Base-by-base conservation (phyloP, 352 stramenopile genomes). In the Halophytophthora polymorphica region DNA sequence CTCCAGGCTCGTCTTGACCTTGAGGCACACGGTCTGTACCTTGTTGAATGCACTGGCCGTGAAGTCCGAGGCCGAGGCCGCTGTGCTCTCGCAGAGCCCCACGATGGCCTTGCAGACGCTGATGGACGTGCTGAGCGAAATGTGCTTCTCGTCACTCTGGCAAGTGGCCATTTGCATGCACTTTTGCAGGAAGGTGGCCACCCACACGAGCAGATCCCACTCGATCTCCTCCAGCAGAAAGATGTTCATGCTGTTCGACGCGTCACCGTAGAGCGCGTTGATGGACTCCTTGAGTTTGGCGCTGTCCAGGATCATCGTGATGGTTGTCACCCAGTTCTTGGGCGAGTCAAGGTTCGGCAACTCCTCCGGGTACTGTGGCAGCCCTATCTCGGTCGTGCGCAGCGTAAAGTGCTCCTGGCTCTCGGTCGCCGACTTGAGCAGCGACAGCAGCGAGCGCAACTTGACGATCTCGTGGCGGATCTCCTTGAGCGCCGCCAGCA, bases 71-170 rank as follows among this genome's bases (percentile, higher is more conserved):
- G 71, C 71, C 0, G 79, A 80, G 14, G 75, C 75, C 15, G 73
- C 73, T 0, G 77, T 90, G 45, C 60, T 88, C 40, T 90, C 79
- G 50, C 79, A 90, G 29, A 86, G 63, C n/a, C 64, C 65, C 45
- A 90, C 77, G 38, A 90, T 88, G 39, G 72, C 79, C 63, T 88
- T 90, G 72, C 73, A 88, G 23, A 88, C 69, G 61, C 88, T 90
- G 50, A 84, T 75, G 38, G 79, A 90, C 46, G 77, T 90, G 53
- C 79, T 90, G 48, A 88, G 53, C 37, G 77, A 88, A 60, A 90
- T 87, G 57, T 87, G 79, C 45, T 87, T 86, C 54, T 85, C 60
- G 54, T 86, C 77, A 45, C 79, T 88, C 52, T 90, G 79, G 25
- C 79, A 90, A 22, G 79, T 90, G 7, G 77, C 71, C 70, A 90